phyloP scores from a whole-genome alignment of 1,284 basidiomycete genomes.

The Microbotryum violaceum region DNA sequence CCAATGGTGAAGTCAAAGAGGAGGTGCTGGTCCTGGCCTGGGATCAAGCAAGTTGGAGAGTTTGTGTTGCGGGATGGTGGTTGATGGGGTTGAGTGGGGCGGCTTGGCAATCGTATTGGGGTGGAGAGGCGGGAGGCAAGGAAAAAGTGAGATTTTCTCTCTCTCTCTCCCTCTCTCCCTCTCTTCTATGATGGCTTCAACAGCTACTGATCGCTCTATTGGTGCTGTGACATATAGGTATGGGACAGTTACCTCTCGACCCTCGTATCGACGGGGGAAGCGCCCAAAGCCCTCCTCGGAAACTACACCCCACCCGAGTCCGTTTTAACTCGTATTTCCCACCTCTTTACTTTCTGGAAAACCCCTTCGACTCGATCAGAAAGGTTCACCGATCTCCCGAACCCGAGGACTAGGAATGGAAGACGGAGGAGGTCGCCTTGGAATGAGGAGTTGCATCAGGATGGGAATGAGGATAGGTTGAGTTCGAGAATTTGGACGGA shows the following conservation, averaged over 20 bases:
- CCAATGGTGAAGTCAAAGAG: conserved; percentile 46
- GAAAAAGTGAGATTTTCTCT: conserved; percentile 33
- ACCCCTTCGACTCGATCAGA: too few species aligned
- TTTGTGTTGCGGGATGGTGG: conserved; percentile 25
- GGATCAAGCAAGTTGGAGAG: background rate
- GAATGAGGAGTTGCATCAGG: too few species aligned
- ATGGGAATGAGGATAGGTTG: too few species aligned
- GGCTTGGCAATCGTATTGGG: conserved; percentile 33
- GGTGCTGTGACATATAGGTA: background rate
- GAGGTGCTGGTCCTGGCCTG: conserved; percentile 25
- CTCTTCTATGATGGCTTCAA: conserved; percentile 31
- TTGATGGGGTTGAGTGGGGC: background rate
- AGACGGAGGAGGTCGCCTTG: too few species aligned
- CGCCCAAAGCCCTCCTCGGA: too few species aligned
- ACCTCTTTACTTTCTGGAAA: too few species aligned
- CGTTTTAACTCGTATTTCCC: too few species aligned
- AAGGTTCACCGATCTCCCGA: too few species aligned
- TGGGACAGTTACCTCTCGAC: conserved; percentile 16
- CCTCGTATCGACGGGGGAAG: background rate
- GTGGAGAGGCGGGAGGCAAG: conserved; percentile 29
- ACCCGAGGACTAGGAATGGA: too few species aligned
- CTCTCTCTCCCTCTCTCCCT: too few species aligned
- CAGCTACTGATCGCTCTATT: conserved; percentile 26
- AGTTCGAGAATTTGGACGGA: too few species aligned
- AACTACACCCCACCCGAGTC: too few species aligned